phyloP scores from a whole-genome alignment of 2,329 filamentous ascomycete genomes.

The Nothopassalora personata region DNA sequence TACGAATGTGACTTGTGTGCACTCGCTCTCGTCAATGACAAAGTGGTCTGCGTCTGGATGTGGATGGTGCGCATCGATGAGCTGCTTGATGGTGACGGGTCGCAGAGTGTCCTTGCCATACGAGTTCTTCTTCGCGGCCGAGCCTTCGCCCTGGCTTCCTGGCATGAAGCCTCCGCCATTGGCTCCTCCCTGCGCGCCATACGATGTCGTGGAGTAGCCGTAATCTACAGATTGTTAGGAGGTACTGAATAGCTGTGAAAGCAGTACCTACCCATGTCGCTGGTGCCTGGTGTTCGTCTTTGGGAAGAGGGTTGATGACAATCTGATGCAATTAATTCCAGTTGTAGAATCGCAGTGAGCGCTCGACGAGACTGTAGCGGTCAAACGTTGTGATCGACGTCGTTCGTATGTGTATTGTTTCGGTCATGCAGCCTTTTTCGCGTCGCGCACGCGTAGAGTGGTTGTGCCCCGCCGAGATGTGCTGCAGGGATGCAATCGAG shows the following conservation, averaged over 20 bases:
- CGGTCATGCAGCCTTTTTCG: background rate
- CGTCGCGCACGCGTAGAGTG: background rate
- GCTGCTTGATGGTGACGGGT: conserved; percentile 92
- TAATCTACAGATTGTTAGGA: conserved; percentile 26
- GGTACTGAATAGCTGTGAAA: background rate
- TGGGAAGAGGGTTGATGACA: too few relatives aligned
- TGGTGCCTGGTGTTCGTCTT: background rate
- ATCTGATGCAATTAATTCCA: too few relatives aligned
- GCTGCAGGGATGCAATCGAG: background rate
- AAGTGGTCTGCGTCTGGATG: conserved; percentile 67
- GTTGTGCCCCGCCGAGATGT: background rate
- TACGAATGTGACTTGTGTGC: conserved; percentile 73
- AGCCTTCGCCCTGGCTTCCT: conserved; percentile 40
- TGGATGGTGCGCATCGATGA: conserved; percentile 73
- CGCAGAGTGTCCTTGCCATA: conserved; percentile 81
- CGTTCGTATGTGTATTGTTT: background rate
- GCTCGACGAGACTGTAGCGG: background rate
- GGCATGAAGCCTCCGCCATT: conserved; percentile 57
- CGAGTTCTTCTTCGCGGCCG: conserved; percentile 43
- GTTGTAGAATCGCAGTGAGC: background rate
- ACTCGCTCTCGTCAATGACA: conserved; percentile 70
- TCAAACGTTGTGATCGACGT: background rate
- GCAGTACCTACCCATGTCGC: conserved; percentile 13
- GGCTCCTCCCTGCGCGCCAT: conserved; percentile 50
- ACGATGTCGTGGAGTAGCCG: conserved; percentile 52